Evolutionary conservation across 2,329 filamentous ascomycete genomes (phyloP).

Genomic region (Pseudogymnoascus sp.): DNA sequence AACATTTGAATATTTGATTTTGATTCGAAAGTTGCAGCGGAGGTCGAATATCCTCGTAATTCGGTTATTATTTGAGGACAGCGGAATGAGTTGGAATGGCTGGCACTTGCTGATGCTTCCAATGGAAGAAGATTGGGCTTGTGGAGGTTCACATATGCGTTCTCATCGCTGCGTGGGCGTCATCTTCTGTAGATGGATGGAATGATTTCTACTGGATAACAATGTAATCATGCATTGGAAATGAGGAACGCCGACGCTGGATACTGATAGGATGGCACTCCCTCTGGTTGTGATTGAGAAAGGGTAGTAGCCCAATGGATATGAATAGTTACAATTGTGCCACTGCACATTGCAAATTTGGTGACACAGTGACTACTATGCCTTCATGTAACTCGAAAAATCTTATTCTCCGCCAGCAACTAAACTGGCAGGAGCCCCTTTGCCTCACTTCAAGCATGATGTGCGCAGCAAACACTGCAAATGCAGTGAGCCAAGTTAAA

Average conservation of each 20-base stretch:
- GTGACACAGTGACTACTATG: background rate
- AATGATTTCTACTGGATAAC: background rate
- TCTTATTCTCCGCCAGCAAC: constrained; percentile 3
- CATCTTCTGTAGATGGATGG: background rate
- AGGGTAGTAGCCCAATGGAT: background rate
- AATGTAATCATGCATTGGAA: background rate
- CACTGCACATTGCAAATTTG: background rate
- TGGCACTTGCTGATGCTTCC: background rate
- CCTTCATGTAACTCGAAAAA: background rate
- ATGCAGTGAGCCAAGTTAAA: background rate
- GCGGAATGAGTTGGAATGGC: background rate
- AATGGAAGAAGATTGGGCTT: background rate
- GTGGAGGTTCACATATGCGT: background rate
- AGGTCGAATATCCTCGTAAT: background rate
- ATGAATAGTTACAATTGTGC: background rate
- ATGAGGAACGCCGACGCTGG: background rate
- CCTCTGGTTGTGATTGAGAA: background rate
- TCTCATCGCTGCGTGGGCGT: background rate
- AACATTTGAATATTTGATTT: background rate
- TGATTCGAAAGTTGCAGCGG: background rate
- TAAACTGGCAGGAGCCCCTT: background rate
- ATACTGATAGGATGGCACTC: background rate
- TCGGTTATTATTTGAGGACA: background rate
- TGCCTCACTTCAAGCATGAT: background rate
- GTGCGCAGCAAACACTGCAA: background rate